phyloP scores from a whole-genome alignment of 192 early-diverging fungal genomes.

The Coemansia sp. region DNA sequence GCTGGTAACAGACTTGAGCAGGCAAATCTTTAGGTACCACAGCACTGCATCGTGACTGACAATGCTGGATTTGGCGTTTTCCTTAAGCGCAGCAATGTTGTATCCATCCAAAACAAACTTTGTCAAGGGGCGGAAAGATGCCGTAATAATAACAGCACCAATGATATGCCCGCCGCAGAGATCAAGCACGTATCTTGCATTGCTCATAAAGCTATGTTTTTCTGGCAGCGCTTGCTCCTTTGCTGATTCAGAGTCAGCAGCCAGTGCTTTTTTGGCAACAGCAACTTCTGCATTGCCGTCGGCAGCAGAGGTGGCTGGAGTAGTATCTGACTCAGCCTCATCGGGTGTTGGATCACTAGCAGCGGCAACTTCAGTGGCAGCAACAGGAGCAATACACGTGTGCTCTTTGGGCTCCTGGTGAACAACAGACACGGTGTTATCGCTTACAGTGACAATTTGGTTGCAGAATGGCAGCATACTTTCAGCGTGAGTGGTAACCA shows the following conservation, averaged over 20 bases:
- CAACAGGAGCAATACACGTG: not conserved
- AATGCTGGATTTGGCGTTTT: not conserved
- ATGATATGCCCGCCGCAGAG: not conserved
- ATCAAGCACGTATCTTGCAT: not conserved
- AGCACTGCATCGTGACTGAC: constrained; percentile 3
- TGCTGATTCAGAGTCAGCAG: not conserved
- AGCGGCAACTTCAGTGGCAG: not conserved
- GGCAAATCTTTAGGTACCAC: not conserved
- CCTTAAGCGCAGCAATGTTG: constrained; percentile 19
- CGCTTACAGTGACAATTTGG: not conserved
- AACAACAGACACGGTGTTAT: not conserved
- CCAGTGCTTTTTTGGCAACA: not conserved
- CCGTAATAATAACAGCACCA: not conserved
- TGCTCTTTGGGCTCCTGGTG: not conserved
- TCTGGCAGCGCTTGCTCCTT: not conserved
- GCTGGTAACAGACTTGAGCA: not conserved
- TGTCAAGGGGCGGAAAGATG: constrained; percentile 1
- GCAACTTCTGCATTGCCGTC: not conserved
- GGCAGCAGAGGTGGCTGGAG: not conserved
- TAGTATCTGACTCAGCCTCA: not conserved
- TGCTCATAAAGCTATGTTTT: not conserved
- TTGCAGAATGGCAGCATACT: constrained; percentile 10
- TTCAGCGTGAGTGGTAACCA: not conserved
- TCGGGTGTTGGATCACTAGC: not conserved
- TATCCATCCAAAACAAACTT: constrained; percentile 29